A percentile compares a stretch with the other conserved stretches of the same genome.
Evolutionary conservation across 768 basidiomycete species (phyloP).

Genomic region (Imleria badia): DNA sequence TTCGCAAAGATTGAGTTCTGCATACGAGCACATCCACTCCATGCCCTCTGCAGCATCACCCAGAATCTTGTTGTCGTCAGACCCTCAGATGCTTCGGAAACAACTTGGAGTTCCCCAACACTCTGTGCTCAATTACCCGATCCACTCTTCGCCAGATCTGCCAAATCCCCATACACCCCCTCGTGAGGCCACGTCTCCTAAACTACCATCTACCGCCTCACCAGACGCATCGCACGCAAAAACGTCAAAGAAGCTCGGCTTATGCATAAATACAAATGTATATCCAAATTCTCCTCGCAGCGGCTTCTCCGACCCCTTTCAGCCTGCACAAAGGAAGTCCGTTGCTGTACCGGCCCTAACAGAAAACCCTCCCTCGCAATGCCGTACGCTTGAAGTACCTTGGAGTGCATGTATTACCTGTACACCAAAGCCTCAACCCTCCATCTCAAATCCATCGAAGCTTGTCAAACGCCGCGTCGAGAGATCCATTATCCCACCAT

Average conservation of each 20-base stretch:
- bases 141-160: slow-evolving; percentile 15
- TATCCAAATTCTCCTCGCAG: not conserved
- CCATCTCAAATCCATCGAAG: not conserved
- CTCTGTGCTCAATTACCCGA: slow-evolving; percentile 26
- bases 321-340: not conserved
- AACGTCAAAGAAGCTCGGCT: slow-evolving; percentile 1
- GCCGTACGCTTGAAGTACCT: not conserved
- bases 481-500: not conserved
- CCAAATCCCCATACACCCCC: slow-evolving; percentile 25
- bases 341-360: not conserved
- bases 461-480: slow-evolving; percentile 3
- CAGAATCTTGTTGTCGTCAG: slow-evolving; percentile 15
- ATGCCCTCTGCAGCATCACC: slow-evolving; percentile 19
- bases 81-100: slow-evolving; percentile 27
- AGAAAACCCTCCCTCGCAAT: not conserved
- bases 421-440: not conserved
- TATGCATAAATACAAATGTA: slow-evolving; percentile 2
- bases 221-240: not conserved
- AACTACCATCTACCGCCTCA: not conserved
- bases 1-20: slow-evolving; percentile 17
- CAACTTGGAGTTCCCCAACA: slow-evolving; percentile 33
- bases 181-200: not conserved
- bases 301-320: not conserved
- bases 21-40: slow-evolving; percentile 25
- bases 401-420: not conserved